phyloP scores from a whole-genome alignment of 345 rosid species.

The Eucalyptus polybractea region DNA sequence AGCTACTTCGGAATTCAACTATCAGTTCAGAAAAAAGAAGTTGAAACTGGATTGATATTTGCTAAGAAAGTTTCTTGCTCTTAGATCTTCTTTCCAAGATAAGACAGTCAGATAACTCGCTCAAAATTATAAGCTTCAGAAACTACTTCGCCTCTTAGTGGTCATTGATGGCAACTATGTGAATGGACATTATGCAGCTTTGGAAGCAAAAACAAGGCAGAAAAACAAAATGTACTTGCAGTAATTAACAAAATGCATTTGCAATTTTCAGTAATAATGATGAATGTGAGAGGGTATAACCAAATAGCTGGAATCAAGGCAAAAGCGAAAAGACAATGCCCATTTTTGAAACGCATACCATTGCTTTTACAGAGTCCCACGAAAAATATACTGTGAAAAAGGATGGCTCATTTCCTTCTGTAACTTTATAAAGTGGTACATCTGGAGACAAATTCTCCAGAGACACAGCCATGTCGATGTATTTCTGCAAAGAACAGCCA shows the following conservation, averaged over 20 bases:
- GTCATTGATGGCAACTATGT: not conserved
- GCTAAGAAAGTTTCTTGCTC: not conserved
- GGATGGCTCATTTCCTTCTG: constrained; percentile 95
- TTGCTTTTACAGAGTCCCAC: constrained; percentile 83
- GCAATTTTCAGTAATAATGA: not conserved
- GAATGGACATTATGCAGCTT: not conserved
- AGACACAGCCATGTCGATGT: constrained; percentile 63
- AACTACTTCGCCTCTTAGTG: not conserved
- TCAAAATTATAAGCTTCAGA: not conserved
- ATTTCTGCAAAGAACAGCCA: constrained; percentile 38
- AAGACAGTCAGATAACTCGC: not conserved
- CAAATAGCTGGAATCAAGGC: not conserved
- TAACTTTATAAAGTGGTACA: constrained; percentile 82
- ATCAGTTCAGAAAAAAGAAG: not conserved
- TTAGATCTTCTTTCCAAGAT: not conserved
- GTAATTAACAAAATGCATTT: not conserved
- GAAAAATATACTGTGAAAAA: constrained; percentile 83
- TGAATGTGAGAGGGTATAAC: not conserved
- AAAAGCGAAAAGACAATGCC: not conserved
- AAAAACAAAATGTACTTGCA: not conserved
- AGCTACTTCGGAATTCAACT: not conserved
- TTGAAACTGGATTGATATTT: not conserved
- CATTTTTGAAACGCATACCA: constrained; percentile 27
- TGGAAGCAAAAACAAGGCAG: not conserved
- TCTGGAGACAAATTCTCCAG: constrained; percentile 74